Evolutionary conservation across 495 filamentous ascomycete genomes (phyloP), one percentile per base, ranked within the genome.

Genomic region (Polyplosphaeria fusca): DNA sequence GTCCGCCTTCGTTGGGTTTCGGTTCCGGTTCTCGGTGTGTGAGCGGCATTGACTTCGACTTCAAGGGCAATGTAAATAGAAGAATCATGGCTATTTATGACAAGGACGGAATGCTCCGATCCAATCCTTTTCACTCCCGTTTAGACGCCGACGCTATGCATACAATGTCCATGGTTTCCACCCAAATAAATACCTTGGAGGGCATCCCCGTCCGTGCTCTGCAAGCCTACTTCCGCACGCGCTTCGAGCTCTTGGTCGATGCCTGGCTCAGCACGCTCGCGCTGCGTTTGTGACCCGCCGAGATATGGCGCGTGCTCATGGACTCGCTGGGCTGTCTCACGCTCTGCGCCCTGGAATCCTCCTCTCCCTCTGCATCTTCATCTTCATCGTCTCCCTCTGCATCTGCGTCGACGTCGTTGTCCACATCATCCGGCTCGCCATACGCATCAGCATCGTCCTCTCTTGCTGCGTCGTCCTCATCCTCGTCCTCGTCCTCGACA

Each of bases 181-280:
- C 5, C 22, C 12, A 16, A 57, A 19, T 3, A 30, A 13, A 24
- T 18, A 39, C 13, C 30, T 7, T 14, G 30, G 7, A 7, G 14
- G 14, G 30, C 30, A 35, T 20, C 2, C 19, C 32, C 30, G 24
- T 39, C 12, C 41, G 11, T 12, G 4, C 4, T 45, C 19, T 20
- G 12, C 25, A 13, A 47, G 18, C 22, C 43, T 46, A 88, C 71
- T 86, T 87, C 74, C 83, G 84, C 71, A 82, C 79, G 51, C 86
- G 75, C 72, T 91, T 89, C 0, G 73, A 67, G 57, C 83, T 88
- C 75, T 87, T 87, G 47, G 86, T 82, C 71, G 85, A 89, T 14
- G 67, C 67, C 38, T 71, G 71, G 68, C 86, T 90, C 25, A 90
- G 62, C 49, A 88, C 87, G 69, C 86, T 90, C 7, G 85, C 86